phyloP scores from a whole-genome alignment of 768 basidiomycete species.

The Russula sp. region DNA sequence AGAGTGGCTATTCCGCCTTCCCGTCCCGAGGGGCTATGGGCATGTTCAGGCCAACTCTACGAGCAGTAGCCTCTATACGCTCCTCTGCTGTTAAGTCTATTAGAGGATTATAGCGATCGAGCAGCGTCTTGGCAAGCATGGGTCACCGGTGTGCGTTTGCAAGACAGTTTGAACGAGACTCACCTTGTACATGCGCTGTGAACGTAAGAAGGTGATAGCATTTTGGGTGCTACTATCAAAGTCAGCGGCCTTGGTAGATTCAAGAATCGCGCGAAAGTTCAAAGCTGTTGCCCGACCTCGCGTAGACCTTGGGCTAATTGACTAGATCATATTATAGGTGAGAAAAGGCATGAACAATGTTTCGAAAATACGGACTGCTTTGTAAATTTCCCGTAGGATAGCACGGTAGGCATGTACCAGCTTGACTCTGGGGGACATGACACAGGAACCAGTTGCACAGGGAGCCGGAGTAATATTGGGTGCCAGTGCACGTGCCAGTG shows the following conservation, averaged over 20 bases:
- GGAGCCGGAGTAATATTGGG: too few relatives aligned
- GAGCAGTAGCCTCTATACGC: constrained; percentile 76
- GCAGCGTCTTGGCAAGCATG: constrained; percentile 46
- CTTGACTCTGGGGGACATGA: constrained; percentile 8
- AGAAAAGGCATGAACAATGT: constrained; percentile 6
- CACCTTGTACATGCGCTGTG: constrained; percentile 76
- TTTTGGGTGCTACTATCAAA: constrained; percentile 51
- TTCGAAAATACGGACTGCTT: constrained; percentile 38
- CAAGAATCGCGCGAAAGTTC: constrained; percentile 51
- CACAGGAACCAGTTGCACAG: neutral
- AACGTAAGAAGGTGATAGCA: constrained; percentile 57
- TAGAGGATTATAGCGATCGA: constrained; percentile 86
- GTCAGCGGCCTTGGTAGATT: constrained; percentile 24
- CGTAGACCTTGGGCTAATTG: constrained; percentile 32
- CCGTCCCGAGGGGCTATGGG: constrained; percentile 43
- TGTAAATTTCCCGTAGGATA: constrained; percentile 49
- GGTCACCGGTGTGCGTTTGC: neutral
- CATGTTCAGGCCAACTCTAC: constrained; percentile 83
- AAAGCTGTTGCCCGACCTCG: constrained; percentile 41
- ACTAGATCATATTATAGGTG: constrained; percentile 30
- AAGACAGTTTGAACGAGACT: constrained; percentile 22
- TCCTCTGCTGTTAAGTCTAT: constrained; percentile 76
- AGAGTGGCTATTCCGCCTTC: constrained; percentile 15
- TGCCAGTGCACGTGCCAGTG: too few relatives aligned
- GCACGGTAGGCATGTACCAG: constrained; percentile 40